These are phyloP conservation scores for Berkeleyomyces rouxiae DNA, from an alignment of 2,329 filamentous ascomycete species.

Conservation along the genomic window DNA sequence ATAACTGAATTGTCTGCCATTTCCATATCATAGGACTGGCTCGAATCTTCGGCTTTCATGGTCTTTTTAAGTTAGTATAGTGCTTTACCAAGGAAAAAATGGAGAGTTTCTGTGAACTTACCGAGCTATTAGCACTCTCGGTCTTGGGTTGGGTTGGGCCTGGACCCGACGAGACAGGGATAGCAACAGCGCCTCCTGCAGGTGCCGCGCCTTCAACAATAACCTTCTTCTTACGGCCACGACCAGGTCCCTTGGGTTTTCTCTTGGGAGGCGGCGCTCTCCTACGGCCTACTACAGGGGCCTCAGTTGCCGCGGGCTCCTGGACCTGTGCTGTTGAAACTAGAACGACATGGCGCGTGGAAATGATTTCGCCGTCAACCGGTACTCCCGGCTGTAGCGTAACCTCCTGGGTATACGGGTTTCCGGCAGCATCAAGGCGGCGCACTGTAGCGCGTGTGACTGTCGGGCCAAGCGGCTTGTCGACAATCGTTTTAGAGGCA, in stretches of 20 bases:
- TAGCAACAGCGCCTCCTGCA: slow-evolving; percentile 20
- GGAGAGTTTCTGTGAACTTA: background rate
- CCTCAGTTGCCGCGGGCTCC: slow-evolving; percentile 30
- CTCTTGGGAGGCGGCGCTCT: slow-evolving; percentile 63
- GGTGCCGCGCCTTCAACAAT: slow-evolving; percentile 22
- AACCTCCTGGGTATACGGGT: slow-evolving; percentile 69
- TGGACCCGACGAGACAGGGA: slow-evolving; percentile 17
- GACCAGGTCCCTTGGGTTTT: slow-evolving; percentile 52
- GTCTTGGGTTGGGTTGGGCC: slow-evolving; percentile 10
- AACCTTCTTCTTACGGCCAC: slow-evolving; percentile 69
- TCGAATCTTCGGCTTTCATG: slow-evolving; percentile 1
- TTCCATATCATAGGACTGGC: slow-evolving; percentile 32
- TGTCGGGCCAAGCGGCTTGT: slow-evolving; percentile 32
- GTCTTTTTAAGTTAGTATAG: background rate
- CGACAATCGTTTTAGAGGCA: slow-evolving; percentile 33
- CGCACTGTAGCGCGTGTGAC: slow-evolving; percentile 68
- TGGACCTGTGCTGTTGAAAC: slow-evolving; percentile 41
- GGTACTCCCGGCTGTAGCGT: slow-evolving; percentile 63
- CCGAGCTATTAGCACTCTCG: background rate
- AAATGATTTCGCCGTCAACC: slow-evolving; percentile 67
- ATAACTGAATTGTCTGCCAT: slow-evolving; percentile 33
- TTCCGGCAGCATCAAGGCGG: slow-evolving; percentile 60
- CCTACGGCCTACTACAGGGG: slow-evolving; percentile 31
- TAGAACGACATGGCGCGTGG: slow-evolving; percentile 34
- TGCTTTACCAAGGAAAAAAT: background rate